phyloP scores from a whole-genome alignment of 2,329 filamentous ascomycete genomes.

The Penicillium sclerotiorum region DNA sequence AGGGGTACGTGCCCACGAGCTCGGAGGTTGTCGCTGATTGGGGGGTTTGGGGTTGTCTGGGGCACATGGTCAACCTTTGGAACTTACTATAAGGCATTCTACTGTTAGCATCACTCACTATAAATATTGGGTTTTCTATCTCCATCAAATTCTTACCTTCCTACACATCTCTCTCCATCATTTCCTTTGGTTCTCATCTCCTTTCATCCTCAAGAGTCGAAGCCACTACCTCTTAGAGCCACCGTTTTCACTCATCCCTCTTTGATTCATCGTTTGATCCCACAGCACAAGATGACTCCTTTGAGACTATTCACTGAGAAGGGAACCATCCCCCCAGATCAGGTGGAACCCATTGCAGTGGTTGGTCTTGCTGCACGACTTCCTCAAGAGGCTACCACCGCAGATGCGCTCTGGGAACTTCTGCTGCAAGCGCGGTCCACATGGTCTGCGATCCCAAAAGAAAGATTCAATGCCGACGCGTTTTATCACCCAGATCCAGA shows the following conservation, averaged over 20 bases:
- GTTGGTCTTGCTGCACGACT: constrained; percentile 38
- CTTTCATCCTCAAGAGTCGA: neutral
- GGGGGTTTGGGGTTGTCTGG: neutral
- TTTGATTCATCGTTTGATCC: neutral
- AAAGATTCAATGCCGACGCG: constrained; percentile 38
- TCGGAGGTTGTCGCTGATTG: no score
- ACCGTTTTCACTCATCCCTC: neutral
- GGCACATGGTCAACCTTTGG: neutral
- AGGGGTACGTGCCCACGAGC: neutral
- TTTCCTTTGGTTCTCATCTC: no score
- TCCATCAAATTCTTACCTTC: no score
- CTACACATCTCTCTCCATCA: no score
- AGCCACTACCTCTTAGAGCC: neutral
- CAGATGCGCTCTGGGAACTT: constrained; percentile 38
- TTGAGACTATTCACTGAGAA: neutral
- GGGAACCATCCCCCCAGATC: neutral
- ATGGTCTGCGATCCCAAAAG: constrained; percentile 37
- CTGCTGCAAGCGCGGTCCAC: constrained; percentile 34
- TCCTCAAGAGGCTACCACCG: constrained; percentile 34
- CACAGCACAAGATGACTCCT: neutral
- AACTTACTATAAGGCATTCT: no score
- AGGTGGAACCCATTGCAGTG: constrained; percentile 35
- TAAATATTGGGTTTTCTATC: no score
- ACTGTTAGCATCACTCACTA: neutral
- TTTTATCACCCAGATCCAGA: constrained; percentile 44